Base-by-base conservation (phyloP, 176 grass and related monocot genomes). In the Hsuehochloa calcarea region DNA sequence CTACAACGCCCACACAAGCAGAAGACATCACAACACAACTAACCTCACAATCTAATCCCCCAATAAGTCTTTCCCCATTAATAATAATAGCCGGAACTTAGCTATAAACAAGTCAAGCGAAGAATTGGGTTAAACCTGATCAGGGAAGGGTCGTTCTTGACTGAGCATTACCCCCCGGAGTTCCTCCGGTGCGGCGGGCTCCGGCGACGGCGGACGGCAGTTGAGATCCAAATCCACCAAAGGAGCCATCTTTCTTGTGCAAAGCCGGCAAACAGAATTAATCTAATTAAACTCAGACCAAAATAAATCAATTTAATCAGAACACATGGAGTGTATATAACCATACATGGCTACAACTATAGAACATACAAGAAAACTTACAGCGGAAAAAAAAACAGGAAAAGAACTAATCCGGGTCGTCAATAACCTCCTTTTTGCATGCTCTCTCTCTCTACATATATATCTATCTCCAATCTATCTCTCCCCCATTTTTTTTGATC, bases 181-280 rank as follows among this genome's bases (percentile, higher is more conserved):
- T 40, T 82, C 80, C 80, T 82, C 67, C 10, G 52, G 20, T 59
- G 14, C 56, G 38, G 37, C n/a, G 12, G 75, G 75, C 75, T 78
- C 75, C 38, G 75, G 80, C 80, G 67, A 82, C 38, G 67, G 67
- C 23, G 67, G 80, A 20, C 68, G 11, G 80, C 52, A 16, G 80
- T 82, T 82, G 80, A 82, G 80, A 82, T 82, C 67, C 67, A 82
- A 82, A 82, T 72, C 80, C 67, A 82, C 67, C 13, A 82, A 20
- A 82, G 80, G 67, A 72, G 67, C 38, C 80, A 82, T 82, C 52
- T 70, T 13, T 20, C 3, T 43, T 29, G 60, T 9, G 66, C 51
- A 37, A 44, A 7, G 15, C 80, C 35, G 43, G 65, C 7, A 27
- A 6, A 29, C 35, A 29, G 49, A 50, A 56, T 49, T 11, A 67